A percentile compares a stretch with the other conserved stretches of the same genome.
Conservation (phyloP, 179 eudicot genomes). For the Patellifolia procumbens region DNA sequence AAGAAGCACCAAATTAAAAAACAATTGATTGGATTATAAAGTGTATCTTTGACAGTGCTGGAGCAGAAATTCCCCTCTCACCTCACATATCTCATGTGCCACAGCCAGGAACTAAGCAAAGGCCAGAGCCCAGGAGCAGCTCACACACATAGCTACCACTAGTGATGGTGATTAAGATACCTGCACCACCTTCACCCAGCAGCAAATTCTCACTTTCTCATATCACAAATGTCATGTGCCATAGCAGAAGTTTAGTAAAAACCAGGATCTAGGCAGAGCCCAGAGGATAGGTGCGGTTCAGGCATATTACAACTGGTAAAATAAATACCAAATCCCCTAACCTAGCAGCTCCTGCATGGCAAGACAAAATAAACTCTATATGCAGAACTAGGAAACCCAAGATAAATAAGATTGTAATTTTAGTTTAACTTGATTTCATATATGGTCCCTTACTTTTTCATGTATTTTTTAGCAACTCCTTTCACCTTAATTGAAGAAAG, state of each 20-base stretch:
- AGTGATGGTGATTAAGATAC: neutral
- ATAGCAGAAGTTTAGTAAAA: neutral
- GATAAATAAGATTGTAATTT: neutral
- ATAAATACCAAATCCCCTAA: neutral
- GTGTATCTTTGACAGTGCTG: neutral
- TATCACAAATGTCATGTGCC: neutral
- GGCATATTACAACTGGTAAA: neutral
- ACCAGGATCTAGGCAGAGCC: neutral
- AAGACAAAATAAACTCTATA: neutral
- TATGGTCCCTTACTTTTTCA: too few species aligned
- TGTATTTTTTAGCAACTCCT: neutral
- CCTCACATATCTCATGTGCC: neutral
- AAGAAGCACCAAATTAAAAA: neutral
- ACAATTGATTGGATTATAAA: neutral
- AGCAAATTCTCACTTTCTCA: neutral
- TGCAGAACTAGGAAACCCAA: neutral
- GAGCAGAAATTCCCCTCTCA: neutral
- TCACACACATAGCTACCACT: neutral
- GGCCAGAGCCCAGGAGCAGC: neutral
- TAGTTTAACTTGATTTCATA: too few species aligned
- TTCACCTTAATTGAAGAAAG: neutral
- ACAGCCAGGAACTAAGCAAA: neutral
- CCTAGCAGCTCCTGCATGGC: neutral
- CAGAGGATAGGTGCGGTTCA: neutral
- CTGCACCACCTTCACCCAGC: neutral